These are phyloP conservation scores for Aspergillus versicolor DNA, from an alignment of 2,329 filamentous ascomycete genomes.

Conservation along the genomic window DNA sequence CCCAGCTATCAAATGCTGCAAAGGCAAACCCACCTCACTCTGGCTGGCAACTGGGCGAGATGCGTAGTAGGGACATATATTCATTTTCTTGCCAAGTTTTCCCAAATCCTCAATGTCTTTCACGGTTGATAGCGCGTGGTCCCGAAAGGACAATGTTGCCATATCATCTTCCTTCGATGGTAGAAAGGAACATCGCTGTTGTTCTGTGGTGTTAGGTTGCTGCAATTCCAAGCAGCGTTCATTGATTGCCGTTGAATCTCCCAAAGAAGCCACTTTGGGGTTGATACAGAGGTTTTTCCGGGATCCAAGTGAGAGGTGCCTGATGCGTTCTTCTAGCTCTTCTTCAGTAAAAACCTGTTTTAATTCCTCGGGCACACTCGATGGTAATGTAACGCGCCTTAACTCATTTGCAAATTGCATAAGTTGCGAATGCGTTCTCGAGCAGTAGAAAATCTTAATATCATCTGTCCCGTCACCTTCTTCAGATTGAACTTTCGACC, in stretches of 20 bases:
- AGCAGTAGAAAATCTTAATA: constrained; percentile 88
- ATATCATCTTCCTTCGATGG: constrained; percentile 74
- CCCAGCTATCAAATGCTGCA: not conserved
- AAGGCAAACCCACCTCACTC: constrained; percentile 61
- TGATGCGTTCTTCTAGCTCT: constrained; percentile 61
- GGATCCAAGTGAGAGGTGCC: constrained; percentile 80
- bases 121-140: constrained; percentile 77
- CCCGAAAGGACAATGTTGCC: constrained; percentile 76
- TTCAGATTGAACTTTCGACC: constrained; percentile 23
- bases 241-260: constrained; percentile 77
- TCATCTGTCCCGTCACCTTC: constrained; percentile 58
- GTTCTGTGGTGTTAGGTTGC: constrained; percentile 61
- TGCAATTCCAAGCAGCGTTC: constrained; percentile 90
- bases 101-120: constrained; percentile 93
- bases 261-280: constrained; percentile 69
- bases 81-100: constrained; percentile 71
- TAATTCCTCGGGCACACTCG: constrained; percentile 59
- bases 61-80: constrained; percentile 95
- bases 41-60: constrained; percentile 78
- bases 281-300: constrained; percentile 91
- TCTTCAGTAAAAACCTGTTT: constrained; percentile 23
- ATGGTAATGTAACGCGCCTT: constrained; percentile 72
- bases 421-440: constrained; percentile 87
- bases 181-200: constrained; percentile 72
- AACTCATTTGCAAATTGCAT: constrained; percentile 85